Evolutionary conservation across 306 rosid species (phyloP), one percentile per base, ranked within the genome.

Genomic region (Castanea sativa): DNA sequence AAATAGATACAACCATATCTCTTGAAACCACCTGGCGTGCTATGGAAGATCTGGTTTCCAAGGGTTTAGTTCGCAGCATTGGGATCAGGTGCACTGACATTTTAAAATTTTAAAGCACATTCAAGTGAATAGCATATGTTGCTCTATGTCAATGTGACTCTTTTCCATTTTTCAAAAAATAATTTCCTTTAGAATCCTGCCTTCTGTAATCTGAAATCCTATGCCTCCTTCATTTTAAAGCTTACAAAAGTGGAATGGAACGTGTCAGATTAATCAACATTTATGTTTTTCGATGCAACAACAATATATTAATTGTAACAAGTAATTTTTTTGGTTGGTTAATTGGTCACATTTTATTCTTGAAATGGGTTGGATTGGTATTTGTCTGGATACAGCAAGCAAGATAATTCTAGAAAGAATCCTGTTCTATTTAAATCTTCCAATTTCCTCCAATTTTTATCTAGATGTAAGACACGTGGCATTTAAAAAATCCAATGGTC

Each of bases 1-100:
- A 92, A 69, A 92, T 94, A 72, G 99, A 94, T 78, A 92, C 97
- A 30, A 92, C 79, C 71, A 71, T 92, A 79, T 85, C 99, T 58
- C 75, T 94, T 79, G 99, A 94, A 84, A 89, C 97, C 77, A 92
- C 99, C 59, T 94, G 97, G 99, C 97, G 74, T 83, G 90, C 92
- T 1, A 91, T 91, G 99, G 99, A 95, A 85, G 90, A 90, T 43
- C 89, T 95, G 79, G 97, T 92, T 73, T 92, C 96, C 41, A 27
- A 45, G 55, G 98, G 99, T 80, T 88, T 95, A 88, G 99, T 90
- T 71, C 96, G 93, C 73, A 91, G 99, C 89, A 95, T 95, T 78
- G 99, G 99, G 12, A 88, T 88, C 92, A 95, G 99, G 99, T 95
- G n/a, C 76, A 67, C 18, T 64, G 21, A 64, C 25, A 51, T 56